A percentile compares a stretch with the other conserved stretches of the same genome.
phyloP scores from a whole-genome alignment of 164 flowering plant species.

The Chimonanthus salicifolius region DNA sequence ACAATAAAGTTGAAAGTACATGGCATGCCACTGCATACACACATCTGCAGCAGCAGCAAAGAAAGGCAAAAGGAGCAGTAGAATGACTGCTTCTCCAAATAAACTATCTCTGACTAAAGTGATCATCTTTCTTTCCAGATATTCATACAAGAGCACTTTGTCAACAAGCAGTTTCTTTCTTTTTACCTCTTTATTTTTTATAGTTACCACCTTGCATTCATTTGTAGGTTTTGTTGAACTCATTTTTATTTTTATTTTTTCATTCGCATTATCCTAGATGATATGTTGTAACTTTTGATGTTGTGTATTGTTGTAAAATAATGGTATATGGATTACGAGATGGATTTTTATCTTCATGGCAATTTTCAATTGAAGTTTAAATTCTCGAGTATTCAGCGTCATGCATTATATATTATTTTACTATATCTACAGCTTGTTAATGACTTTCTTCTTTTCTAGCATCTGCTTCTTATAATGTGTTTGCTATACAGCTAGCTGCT shows the following conservation, averaged over 20 bases:
- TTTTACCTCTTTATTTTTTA: neutral
- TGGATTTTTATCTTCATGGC: neutral
- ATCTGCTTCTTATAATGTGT: neutral
- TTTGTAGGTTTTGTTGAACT: neutral
- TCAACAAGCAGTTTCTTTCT: neutral
- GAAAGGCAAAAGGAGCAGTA: neutral
- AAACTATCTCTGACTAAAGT: neutral
- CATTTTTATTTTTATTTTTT: neutral
- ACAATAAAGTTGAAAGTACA: neutral
- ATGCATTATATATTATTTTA: neutral
- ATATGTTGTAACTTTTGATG: too few relatives aligned
- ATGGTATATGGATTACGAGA: too few relatives aligned
- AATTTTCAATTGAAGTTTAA: neutral
- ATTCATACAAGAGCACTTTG: neutral
- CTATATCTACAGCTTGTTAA: neutral
- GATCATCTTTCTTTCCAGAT: neutral
- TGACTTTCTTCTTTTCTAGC: neutral
- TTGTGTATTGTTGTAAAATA: too few relatives aligned
- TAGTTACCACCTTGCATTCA: neutral
- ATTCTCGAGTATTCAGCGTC: neutral
- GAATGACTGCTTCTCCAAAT: neutral
- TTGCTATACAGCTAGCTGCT: neutral
- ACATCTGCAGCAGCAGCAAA: neutral
- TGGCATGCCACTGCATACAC: neutral
- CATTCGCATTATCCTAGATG: too few relatives aligned